A percentile compares a stretch with the other conserved stretches of the same genome.
Evolutionary conservation across 1,284 basidiomycete genomes (phyloP).

Genomic region (Fomes fomentarius): DNA sequence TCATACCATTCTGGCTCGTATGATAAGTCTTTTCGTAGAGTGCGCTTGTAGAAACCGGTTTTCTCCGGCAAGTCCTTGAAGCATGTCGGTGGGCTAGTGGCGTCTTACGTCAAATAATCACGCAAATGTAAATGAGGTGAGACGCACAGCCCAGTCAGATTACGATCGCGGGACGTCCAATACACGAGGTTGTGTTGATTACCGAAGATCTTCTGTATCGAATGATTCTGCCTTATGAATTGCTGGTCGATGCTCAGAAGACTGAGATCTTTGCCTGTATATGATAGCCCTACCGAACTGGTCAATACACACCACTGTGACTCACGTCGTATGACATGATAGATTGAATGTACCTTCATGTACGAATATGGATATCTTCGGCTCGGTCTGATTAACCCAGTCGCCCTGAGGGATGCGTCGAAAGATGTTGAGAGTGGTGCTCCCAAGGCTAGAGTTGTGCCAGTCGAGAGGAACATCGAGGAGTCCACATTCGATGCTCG

Average conservation of each 20-base stretch:
- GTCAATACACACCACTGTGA: not conserved
- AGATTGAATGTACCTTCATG: not conserved
- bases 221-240: not conserved
- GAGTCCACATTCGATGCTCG: constrained; percentile 1
- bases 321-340: not conserved
- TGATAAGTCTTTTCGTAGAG: too few relatives aligned
- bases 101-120: too few relatives aligned
- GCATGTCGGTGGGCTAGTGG: too few relatives aligned
- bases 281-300: not conserved
- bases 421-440: constrained; percentile 1
- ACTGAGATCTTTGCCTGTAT: not conserved
- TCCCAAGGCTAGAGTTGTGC: constrained; percentile 4
- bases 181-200: not conserved
- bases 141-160: too few relatives aligned
- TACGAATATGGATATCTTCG: constrained; percentile 3
- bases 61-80: too few relatives aligned
- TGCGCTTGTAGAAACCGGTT: too few relatives aligned
- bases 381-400: too few relatives aligned
- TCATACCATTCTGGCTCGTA: too few relatives aligned
- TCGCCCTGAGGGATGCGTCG: not conserved
- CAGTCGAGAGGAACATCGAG: constrained; percentile 12
- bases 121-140: too few relatives aligned
- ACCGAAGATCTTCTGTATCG: not conserved
- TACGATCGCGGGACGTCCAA: not conserved
- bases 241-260: too few relatives aligned